A percentile compares a stretch with the other conserved stretches of the same genome.
Evolutionary conservation across 768 basidiomycete species (phyloP).

Genomic region (Boletus subcaerulescens): DNA sequence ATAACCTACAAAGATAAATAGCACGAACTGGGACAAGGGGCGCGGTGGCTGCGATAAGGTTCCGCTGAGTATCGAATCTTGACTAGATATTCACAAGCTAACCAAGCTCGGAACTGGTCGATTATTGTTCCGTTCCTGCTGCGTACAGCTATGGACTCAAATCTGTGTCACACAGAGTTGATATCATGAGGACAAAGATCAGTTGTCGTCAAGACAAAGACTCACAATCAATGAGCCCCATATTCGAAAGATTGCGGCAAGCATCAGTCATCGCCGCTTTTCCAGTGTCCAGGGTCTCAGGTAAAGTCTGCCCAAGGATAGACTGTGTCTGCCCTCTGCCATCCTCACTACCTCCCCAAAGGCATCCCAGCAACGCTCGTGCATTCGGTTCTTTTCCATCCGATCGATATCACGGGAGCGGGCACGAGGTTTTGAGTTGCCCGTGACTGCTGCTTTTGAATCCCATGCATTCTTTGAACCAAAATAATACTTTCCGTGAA

Average conservation of each 20-base stretch:
- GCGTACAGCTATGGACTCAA: neutral
- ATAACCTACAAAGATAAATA: constrained; percentile 18
- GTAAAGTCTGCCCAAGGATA: constrained; percentile 49
- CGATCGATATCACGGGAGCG: constrained; percentile 16
- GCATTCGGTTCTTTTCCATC: constrained; percentile 28
- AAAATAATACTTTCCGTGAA: constrained; percentile 18
- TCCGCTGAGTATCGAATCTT: neutral
- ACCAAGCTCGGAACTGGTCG: neutral
- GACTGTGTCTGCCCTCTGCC: constrained; percentile 52
- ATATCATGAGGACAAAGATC: constrained; percentile 1
- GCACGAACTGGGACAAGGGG: neutral
- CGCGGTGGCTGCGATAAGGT: constrained; percentile 15
- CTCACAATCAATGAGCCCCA: constrained; percentile 2
- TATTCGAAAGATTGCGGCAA: too few species aligned
- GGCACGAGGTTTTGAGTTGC: constrained; percentile 18
- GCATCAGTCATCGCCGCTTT: neutral
- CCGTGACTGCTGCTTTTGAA: constrained; percentile 31
- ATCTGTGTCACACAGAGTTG: neutral
- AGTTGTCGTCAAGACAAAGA: neutral
- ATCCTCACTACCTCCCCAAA: constrained; percentile 54
- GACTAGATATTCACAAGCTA: constrained; percentile 6
- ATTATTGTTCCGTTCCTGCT: constrained; percentile 13
- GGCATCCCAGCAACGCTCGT: constrained; percentile 42
- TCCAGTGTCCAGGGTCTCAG: constrained; percentile 27
- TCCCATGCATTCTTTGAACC: constrained; percentile 36